These are phyloP conservation scores for Phialemoniopsis sp. DNA, from an alignment of 2,329 filamentous ascomycete species.

Conservation along the genomic window DNA sequence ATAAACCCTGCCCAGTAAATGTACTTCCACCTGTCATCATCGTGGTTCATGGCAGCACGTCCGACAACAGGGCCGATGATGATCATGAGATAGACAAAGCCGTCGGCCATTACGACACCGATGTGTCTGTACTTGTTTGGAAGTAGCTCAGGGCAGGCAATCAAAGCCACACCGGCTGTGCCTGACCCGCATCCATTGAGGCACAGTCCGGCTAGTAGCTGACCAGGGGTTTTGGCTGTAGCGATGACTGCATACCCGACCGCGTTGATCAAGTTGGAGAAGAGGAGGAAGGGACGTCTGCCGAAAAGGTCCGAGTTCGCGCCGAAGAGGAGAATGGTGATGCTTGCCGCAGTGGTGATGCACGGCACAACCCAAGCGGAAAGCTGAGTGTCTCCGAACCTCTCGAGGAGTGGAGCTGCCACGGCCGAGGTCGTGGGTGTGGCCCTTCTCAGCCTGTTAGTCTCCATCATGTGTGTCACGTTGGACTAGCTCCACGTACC, in stretches of 20 bases:
- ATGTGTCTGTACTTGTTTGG: constrained; percentile 8
- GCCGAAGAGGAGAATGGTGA: not conserved
- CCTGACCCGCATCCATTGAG: constrained; percentile 5
- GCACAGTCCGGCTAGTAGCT: constrained; percentile 7
- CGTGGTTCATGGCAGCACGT: constrained; percentile 2
- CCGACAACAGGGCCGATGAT: constrained; percentile 6
- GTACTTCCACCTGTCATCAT: constrained; percentile 4
- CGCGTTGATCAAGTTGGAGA: constrained; percentile 3
- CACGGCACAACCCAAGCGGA: too few relatives aligned
- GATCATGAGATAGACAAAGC: constrained; percentile 7
- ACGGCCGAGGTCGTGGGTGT: too few relatives aligned
- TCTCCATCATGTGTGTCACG: too few relatives aligned
- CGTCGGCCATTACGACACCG: constrained; percentile 6
- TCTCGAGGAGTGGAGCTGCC: too few relatives aligned
- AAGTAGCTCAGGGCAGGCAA: constrained; percentile 6
- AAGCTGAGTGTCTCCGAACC: too few relatives aligned
- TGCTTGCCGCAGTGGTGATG: too few relatives aligned
- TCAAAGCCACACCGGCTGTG: constrained; percentile 4
- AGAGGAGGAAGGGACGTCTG: constrained; percentile 4
- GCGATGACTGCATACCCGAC: constrained; percentile 5
- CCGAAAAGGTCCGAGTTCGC: constrained; percentile 8
- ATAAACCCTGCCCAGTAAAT: constrained; percentile 9
- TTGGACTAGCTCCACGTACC: too few relatives aligned
- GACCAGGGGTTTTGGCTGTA: constrained; percentile 2
- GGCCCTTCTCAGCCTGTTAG: too few relatives aligned